phyloP scores from a whole-genome alignment of 2,329 filamentous ascomycete species.

The Xylaria sp. region DNA sequence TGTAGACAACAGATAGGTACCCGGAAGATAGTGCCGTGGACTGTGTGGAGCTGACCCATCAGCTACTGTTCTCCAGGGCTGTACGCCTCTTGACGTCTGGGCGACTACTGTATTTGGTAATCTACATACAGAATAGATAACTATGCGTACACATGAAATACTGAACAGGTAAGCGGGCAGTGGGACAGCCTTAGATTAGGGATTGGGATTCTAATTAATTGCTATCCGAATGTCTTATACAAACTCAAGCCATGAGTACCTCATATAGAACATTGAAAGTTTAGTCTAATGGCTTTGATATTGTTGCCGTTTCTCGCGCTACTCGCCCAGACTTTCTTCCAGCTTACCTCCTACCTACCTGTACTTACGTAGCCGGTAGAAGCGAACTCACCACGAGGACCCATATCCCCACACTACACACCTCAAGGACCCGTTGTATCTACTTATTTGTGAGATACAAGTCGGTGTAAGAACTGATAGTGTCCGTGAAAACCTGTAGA shows the following conservation, averaged over 20 bases:
- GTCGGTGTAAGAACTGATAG: neutral
- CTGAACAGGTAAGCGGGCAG: neutral
- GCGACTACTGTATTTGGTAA: conserved; percentile 28
- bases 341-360: too few relatives aligned
- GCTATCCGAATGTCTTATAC: too few relatives aligned
- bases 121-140: neutral
- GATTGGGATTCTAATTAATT: too few relatives aligned
- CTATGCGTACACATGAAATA: neutral
- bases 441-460: too few relatives aligned
- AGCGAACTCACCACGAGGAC: neutral
- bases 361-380: too few relatives aligned
- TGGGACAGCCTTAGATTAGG: too few relatives aligned
- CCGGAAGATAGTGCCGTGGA: conserved; percentile 3
- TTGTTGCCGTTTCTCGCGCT: too few relatives aligned
- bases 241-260: too few relatives aligned
- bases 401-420: neutral
- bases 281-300: too few relatives aligned
- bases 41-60: conserved; percentile 34
- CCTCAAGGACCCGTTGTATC: too few relatives aligned
- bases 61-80: conserved; percentile 18
- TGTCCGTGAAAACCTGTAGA: neutral
- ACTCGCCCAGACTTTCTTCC: too few relatives aligned
- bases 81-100: neutral
- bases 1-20: neutral
- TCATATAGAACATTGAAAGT: too few relatives aligned